These are phyloP conservation scores for Fusarium sublunatum DNA, from an alignment of 2,329 filamentous ascomycete genomes.

Conservation along the genomic window DNA sequence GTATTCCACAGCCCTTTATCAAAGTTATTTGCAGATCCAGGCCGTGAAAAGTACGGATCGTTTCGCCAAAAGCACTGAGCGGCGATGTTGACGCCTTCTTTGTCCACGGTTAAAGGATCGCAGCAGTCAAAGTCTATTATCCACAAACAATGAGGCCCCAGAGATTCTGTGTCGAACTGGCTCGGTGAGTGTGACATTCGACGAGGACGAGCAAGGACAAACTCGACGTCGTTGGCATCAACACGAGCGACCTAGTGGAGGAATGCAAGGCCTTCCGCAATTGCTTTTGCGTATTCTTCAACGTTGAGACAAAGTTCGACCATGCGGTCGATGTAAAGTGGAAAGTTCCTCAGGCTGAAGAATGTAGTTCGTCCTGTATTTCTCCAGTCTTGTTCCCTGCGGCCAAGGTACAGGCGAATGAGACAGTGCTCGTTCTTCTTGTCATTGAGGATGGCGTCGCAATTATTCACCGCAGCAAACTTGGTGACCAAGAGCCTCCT, in stretches of 20 bases:
- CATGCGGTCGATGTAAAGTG: slow-evolving; percentile 63
- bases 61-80: slow-evolving; percentile 60
- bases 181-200: not conserved
- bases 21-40: slow-evolving; percentile 25
- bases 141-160: slow-evolving; percentile 56
- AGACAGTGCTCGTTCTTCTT: slow-evolving; percentile 59
- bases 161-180: not conserved
- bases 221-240: slow-evolving; percentile 67
- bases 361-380: slow-evolving; percentile 1
- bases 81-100: slow-evolving; percentile 54
- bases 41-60: slow-evolving; percentile 63
- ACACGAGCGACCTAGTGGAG: slow-evolving; percentile 61
- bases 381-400: slow-evolving; percentile 31
- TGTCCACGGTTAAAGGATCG: slow-evolving; percentile 50
- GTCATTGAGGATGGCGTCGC: slow-evolving; percentile 30
- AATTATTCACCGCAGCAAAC: slow-evolving; percentile 27
- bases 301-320: slow-evolving; percentile 53
- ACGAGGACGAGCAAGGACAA: slow-evolving; percentile 58
- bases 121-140: slow-evolving; percentile 62
- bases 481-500: slow-evolving; percentile 34
- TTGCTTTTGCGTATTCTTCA: slow-evolving; percentile 53
- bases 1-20: slow-evolving; percentile 40
- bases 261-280: slow-evolving; percentile 63
- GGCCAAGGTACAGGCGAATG: slow-evolving; percentile 61
- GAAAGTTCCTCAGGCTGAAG: slow-evolving; percentile 61